These are phyloP conservation scores for Myriosclerotinia duriaeana DNA, from an alignment of 2,329 filamentous ascomycete genomes.

Conservation along the genomic window DNA sequence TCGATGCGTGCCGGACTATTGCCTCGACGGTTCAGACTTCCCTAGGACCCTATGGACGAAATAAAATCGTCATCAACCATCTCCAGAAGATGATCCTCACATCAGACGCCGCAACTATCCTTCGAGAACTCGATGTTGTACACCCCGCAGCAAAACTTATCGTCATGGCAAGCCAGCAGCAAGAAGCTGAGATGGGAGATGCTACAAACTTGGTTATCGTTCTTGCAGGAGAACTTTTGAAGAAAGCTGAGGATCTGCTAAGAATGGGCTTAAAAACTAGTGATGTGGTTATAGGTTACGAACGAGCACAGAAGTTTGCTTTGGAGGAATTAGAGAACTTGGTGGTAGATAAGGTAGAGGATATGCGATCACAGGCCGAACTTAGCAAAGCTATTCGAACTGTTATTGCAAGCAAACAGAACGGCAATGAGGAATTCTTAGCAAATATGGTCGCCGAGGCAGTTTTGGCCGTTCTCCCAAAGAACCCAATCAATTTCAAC, in stretches of 20 bases:
- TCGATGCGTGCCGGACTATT: conserved; percentile 96
- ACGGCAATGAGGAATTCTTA: conserved; percentile 85
- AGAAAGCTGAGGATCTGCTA: conserved; percentile 94
- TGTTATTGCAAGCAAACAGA: conserved; percentile 95
- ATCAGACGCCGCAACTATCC: conserved; percentile 94
- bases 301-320: conserved; percentile 88
- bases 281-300: conserved; percentile 93
- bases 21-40: conserved; percentile 95
- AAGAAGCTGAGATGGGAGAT: conserved; percentile 98
- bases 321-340: conserved; percentile 84
- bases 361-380: conserved; percentile 77
- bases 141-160: conserved; percentile 96
- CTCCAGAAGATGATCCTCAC: conserved; percentile 99
- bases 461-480: conserved; percentile 84
- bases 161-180: conserved; percentile 98
- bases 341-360: conserved; percentile 83
- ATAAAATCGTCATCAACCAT: conserved; percentile 99
- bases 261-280: conserved; percentile 98
- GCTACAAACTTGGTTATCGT: conserved; percentile 97
- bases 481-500: conserved; percentile 95
- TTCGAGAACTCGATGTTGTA: conserved; percentile 95
- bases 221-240: conserved; percentile 88
- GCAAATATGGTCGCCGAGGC: conserved; percentile 84
- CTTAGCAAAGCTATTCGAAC: conserved; percentile 94
- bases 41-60: conserved; percentile 93